Conservation (phyloP, 2,329 filamentous ascomycete species). For the Fusarium tuaranense region DNA sequence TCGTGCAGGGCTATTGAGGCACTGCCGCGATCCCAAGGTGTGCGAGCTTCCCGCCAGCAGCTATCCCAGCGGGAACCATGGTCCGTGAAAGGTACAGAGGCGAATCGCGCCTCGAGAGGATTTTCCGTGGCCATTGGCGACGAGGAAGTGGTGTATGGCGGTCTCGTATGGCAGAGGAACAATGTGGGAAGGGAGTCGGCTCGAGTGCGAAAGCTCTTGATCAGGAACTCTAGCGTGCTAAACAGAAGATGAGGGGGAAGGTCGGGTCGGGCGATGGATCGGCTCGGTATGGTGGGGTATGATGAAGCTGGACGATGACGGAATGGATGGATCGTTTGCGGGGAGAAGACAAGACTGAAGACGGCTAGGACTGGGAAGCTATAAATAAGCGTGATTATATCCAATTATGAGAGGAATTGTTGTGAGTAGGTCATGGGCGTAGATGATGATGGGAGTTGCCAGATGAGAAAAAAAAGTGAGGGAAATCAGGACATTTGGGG, state of each 20-base stretch:
- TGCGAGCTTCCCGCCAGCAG: constrained; percentile 58
- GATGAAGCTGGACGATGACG: constrained; percentile 38
- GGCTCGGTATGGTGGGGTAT: constrained; percentile 30
- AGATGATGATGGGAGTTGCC: background rate
- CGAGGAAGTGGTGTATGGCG: background rate
- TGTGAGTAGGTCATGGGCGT: background rate
- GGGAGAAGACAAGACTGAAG: constrained; percentile 5
- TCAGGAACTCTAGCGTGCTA: constrained; percentile 17
- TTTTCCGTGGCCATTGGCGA: constrained; percentile 38
- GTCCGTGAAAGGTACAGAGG: constrained; percentile 46
- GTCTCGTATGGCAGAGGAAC: background rate
- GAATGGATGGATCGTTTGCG: constrained; percentile 25
- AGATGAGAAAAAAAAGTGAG: background rate
- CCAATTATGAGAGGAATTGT: background rate
- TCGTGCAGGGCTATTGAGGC: constrained; percentile 67
- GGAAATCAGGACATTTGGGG: constrained; percentile 11
- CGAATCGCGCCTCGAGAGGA: constrained; percentile 51
- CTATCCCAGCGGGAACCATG: constrained; percentile 59
- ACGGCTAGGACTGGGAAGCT: background rate
- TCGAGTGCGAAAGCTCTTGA: background rate
- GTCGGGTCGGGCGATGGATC: constrained; percentile 33
- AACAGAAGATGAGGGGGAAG: constrained; percentile 33
- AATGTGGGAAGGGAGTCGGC: background rate
- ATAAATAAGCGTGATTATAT: background rate
- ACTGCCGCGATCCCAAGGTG: constrained; percentile 68